These are phyloP conservation scores for Carex scoparia DNA, from an alignment of 176 grass and related monocot species.

Conservation along the genomic window DNA sequence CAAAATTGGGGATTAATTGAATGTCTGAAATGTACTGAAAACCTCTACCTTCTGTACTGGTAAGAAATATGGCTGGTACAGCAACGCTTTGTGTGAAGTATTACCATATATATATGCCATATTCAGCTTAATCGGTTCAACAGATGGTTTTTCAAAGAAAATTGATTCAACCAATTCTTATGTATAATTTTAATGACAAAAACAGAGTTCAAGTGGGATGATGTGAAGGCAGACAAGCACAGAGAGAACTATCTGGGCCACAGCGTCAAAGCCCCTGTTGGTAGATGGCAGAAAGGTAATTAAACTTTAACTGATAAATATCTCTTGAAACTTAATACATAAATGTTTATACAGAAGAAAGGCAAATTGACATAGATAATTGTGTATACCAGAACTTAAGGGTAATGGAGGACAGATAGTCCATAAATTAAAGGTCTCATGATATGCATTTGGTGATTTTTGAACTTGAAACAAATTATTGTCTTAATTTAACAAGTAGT, in stretches of 20 bases:
- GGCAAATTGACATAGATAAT: background rate
- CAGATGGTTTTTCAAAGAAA: background rate
- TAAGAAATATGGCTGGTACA: background rate
- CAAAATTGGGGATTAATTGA: background rate
- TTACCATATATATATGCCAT: background rate
- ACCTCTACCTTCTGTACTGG: background rate
- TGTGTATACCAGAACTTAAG: background rate
- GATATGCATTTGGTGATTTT: background rate
- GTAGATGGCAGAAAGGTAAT: constrained; percentile 99
- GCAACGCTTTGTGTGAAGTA: background rate
- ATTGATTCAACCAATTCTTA: background rate
- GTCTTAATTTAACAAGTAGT: background rate
- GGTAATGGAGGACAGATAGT: background rate
- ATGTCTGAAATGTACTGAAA: background rate
- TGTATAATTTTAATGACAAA: background rate
- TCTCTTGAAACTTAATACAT: background rate
- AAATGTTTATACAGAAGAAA: background rate
- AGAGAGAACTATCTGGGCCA: constrained; percentile 95
- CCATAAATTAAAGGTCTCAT: background rate
- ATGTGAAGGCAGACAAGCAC: constrained; percentile 98
- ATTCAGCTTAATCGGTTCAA: background rate
- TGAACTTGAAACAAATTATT: background rate
- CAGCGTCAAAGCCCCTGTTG: constrained; percentile 88
- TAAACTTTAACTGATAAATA: background rate
- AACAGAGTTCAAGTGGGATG: constrained; percentile 98